A percentile compares a stretch with the other conserved stretches of the same genome.
Evolutionary conservation across 495 filamentous ascomycete genomes (phyloP).

Genomic region (Xeromyces bisporus): DNA sequence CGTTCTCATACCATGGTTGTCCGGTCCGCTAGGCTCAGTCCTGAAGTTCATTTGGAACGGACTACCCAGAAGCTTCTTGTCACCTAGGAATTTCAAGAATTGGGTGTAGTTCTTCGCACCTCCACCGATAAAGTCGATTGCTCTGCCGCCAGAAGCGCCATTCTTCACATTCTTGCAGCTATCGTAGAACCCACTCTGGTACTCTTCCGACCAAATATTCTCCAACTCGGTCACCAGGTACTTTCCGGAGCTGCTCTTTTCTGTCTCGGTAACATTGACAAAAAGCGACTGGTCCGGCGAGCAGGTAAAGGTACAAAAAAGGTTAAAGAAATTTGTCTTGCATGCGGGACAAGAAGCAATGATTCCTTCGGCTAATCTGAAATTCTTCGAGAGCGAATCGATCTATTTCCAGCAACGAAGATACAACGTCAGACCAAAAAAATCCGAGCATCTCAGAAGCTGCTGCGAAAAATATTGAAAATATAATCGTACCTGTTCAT

Average conservation of each 20-base stretch:
- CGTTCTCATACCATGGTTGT: constrained; percentile 45
- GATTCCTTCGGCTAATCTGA: constrained; percentile 72
- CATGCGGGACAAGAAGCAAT: constrained; percentile 90
- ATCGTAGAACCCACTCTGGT: constrained; percentile 79
- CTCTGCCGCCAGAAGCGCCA: constrained; percentile 74
- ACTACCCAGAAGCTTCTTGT: constrained; percentile 73
- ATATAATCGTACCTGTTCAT: constrained; percentile 47
- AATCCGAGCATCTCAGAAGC: too few relatives aligned
- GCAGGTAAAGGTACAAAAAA: constrained; percentile 95
- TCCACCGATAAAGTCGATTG: constrained; percentile 90
- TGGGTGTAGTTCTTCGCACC: constrained; percentile 77
- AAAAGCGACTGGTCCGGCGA: constrained; percentile 93
- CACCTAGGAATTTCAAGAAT: constrained; percentile 81
- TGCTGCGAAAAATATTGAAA: too few relatives aligned
- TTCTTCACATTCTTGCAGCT: constrained; percentile 99
- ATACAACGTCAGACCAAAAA: too few relatives aligned
- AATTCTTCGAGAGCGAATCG: constrained; percentile 56
- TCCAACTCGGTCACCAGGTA: constrained; percentile 71
- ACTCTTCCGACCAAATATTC: constrained; percentile 72
- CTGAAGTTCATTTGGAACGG: constrained; percentile 97
- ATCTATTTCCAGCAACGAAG: constrained; percentile 34
- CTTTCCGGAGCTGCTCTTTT: constrained; percentile 47
- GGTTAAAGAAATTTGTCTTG: constrained; percentile 92
- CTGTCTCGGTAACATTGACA: constrained; percentile 72
- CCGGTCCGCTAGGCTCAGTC: constrained; percentile 30